phyloP scores from a whole-genome alignment of 495 filamentous ascomycete species.

The Penicillium ucsense region DNA sequence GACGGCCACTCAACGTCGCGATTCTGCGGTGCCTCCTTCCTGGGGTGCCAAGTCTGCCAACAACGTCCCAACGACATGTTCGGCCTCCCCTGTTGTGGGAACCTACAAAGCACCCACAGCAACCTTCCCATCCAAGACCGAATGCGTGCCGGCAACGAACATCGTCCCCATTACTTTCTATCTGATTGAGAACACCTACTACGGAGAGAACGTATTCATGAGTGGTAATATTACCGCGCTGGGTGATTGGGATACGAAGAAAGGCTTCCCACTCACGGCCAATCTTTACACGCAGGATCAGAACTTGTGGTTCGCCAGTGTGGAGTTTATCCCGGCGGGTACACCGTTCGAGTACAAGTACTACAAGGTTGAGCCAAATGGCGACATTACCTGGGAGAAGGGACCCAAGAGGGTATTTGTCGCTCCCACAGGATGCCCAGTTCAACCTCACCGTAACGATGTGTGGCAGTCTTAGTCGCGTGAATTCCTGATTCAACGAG shows the following conservation, averaged over 20 bases:
- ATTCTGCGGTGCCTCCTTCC: conserved; percentile 9
- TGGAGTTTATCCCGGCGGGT: conserved; percentile 2
- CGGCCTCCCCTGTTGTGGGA: conserved; percentile 12
- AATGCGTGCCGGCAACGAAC: conserved; percentile 1
- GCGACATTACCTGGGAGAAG: conserved; percentile 2
- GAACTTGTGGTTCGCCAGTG: conserved; percentile 6
- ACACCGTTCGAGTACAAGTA: conserved; percentile 9
- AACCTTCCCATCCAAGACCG: conserved; percentile 2
- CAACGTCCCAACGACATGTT: conserved; percentile 12
- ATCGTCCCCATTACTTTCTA: conserved; percentile 6
- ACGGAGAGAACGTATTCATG: conserved; percentile 6
- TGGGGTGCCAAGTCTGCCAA: conserved; percentile 12
- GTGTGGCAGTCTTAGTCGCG: conserved; percentile 3
- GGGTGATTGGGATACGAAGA: conserved; percentile 1
- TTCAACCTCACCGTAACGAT: conserved; percentile 2
- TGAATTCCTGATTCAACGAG: neutral
- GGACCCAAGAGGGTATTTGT: conserved; percentile 4
- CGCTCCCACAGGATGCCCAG: conserved; percentile 4
- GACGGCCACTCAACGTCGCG: conserved; percentile 18
- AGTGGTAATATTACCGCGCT: conserved; percentile 1
- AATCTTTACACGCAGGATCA: conserved; percentile 3
- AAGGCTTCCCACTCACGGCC: conserved; percentile 1
- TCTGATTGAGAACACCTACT: conserved; percentile 5
- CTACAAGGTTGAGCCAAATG: conserved; percentile 6
- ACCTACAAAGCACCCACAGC: conserved; percentile 11